Evolutionary conservation across 768 basidiomycete species (phyloP).

Genomic region (Plicaturopsis crispa): DNA sequence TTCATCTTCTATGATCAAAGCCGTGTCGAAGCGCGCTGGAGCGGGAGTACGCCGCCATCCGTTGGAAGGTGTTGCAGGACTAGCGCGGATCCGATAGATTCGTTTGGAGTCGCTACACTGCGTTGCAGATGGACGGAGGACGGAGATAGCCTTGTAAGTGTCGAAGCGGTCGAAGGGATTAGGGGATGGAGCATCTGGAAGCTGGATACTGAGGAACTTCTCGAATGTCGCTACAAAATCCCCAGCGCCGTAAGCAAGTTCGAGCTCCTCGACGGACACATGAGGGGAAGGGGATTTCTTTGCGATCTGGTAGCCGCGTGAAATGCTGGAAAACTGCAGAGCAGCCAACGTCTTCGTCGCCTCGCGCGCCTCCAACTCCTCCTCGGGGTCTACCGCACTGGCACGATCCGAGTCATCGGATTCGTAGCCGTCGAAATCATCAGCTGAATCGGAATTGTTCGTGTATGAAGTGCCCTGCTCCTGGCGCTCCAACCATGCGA

Average conservation of each 20-base stretch:
- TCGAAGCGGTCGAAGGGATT: neutral
- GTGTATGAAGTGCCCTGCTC: too few relatives aligned
- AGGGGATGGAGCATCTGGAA: neutral
- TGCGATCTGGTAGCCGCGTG: neutral
- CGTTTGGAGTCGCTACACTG: neutral
- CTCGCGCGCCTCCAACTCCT: neutral
- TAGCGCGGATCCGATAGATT: neutral
- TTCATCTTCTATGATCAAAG: neutral
- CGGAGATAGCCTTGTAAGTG: neutral
- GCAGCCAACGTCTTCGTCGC: neutral
- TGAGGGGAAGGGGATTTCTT: neutral
- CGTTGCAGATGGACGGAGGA: neutral
- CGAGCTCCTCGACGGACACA: neutral
- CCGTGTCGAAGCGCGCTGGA: constrained; percentile 1
- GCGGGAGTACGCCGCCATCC: neutral
- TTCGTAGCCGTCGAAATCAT: neutral
- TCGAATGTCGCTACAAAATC: neutral
- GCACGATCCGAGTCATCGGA: neutral
- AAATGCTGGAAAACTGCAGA: too few relatives aligned
- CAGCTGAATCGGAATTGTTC: neutral
- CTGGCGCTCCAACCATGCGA: constrained; percentile 14
- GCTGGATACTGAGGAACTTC: neutral
- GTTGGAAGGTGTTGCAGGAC: neutral
- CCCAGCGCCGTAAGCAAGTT: neutral
- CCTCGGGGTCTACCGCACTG: neutral